These are phyloP conservation scores for Sclerotinia subarctica DNA, from an alignment of 2,329 filamentous ascomycete genomes.

Conservation along the genomic window DNA sequence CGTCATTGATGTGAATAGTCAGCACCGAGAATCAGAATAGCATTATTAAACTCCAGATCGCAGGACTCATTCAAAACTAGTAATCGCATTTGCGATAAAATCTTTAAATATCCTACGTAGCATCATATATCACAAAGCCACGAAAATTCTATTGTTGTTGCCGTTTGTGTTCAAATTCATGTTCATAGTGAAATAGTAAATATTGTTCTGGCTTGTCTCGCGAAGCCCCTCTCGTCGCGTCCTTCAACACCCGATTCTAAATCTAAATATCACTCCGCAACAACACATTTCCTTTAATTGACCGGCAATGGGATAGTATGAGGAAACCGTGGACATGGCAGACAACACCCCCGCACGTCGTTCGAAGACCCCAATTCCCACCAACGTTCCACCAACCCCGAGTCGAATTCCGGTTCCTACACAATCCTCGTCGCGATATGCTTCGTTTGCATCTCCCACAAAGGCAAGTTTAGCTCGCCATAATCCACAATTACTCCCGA, in stretches of 20 bases:
- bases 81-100: not conserved
- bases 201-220: not conserved
- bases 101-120: not conserved
- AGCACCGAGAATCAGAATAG: not conserved
- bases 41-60: not conserved
- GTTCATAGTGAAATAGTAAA: slow-evolving; percentile 10
- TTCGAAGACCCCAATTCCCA: slow-evolving; percentile 13
- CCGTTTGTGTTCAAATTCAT: not conserved
- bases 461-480: slow-evolving; percentile 60
- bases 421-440: slow-evolving; percentile 35
- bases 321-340: slow-evolving; percentile 8
- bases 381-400: slow-evolving; percentile 43
- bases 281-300: not conserved
- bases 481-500: slow-evolving; percentile 56
- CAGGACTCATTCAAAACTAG: not conserved
- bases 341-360: slow-evolving; percentile 18
- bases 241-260: slow-evolving; percentile 3
- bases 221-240: slow-evolving; percentile 19
- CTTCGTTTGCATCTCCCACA: slow-evolving; percentile 66
- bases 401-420: slow-evolving; percentile 34
- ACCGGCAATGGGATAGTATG: slow-evolving; percentile 5
- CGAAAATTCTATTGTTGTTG: not conserved
- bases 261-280: not conserved
- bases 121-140: not conserved
- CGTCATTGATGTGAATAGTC: slow-evolving; percentile 17